These are phyloP conservation scores for Westerdykella sp. DNA, from an alignment of 2,329 filamentous ascomycete species.

Conservation along the genomic window DNA sequence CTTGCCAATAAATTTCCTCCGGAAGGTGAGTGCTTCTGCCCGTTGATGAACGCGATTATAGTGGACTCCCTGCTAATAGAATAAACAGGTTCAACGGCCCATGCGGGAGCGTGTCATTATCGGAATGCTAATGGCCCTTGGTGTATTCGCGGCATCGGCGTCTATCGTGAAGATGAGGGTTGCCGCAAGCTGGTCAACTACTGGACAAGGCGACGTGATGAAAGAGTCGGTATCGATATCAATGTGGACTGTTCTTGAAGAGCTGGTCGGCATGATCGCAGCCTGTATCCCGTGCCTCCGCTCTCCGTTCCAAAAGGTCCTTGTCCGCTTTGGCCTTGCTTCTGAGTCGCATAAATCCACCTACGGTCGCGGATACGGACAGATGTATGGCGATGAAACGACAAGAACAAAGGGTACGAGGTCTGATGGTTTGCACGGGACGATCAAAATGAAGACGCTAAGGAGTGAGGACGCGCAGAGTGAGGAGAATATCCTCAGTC, in stretches of 20 bases:
- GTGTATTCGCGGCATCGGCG: constrained; percentile 12
- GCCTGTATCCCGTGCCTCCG: constrained; percentile 17
- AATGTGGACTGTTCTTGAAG: constrained; percentile 14
- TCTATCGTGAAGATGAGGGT: constrained; percentile 13
- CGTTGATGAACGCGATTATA: no score
- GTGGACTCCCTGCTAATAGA: no score
- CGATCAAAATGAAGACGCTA: constrained; percentile 8
- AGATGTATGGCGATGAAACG: constrained; percentile 6
- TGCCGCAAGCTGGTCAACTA: background rate
- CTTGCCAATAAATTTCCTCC: constrained; percentile 14
- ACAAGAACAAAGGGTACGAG: background rate
- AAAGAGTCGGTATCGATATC: constrained; percentile 9
- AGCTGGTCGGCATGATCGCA: constrained; percentile 12
- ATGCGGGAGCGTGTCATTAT: constrained; percentile 14
- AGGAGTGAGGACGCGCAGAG: constrained; percentile 5
- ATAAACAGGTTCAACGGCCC: constrained; percentile 8
- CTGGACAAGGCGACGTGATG: constrained; percentile 2
- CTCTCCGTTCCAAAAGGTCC: constrained; percentile 11
- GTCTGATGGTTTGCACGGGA: background rate
- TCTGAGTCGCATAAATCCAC: constrained; percentile 1
- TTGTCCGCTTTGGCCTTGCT: constrained; percentile 10
- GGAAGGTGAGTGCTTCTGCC: constrained; percentile 3
- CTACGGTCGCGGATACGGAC: constrained; percentile 5
- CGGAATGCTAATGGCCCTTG: constrained; percentile 13
- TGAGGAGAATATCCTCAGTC: constrained; percentile 9